A percentile compares a stretch with the other conserved stretches of the same genome.
Evolutionary conservation across 495 filamentous ascomycete species (phyloP).

Genomic region (Aspergillus diversus): DNA sequence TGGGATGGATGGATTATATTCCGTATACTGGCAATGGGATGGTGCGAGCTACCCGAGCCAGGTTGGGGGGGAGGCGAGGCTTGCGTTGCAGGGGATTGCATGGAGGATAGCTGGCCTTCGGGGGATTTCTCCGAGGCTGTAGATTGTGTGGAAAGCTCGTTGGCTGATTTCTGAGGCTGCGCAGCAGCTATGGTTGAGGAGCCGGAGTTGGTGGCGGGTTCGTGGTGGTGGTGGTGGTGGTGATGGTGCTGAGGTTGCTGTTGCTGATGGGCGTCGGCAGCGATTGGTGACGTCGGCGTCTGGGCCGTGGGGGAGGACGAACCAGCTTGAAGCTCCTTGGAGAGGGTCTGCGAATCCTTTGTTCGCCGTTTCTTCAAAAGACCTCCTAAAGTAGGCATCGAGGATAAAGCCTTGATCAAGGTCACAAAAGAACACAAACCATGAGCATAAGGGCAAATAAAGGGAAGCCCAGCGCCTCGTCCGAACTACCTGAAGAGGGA

Average conservation of each 20-base stretch:
- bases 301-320: slow-evolving; percentile 58
- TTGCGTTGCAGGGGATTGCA: slow-evolving; percentile 45
- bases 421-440: slow-evolving; percentile 14
- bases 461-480: slow-evolving; percentile 9
- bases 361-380: slow-evolving; percentile 98
- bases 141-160: slow-evolving; percentile 28
- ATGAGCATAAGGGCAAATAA: slow-evolving; percentile 14
- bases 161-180: slow-evolving; percentile 15
- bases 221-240: slow-evolving; percentile 21
- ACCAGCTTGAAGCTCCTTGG: slow-evolving; percentile 55
- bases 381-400: slow-evolving; percentile 60
- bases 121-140: slow-evolving; percentile 20
- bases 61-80: slow-evolving; percentile 31
- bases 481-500: slow-evolving; percentile 7
- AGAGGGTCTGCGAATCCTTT: slow-evolving; percentile 68
- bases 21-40: slow-evolving; percentile 47
- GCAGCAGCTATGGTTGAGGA: slow-evolving; percentile 6
- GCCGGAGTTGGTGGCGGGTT: slow-evolving; percentile 25
- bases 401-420: slow-evolving; percentile 25
- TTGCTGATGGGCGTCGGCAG: slow-evolving; percentile 35
- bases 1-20: slow-evolving; percentile 46
- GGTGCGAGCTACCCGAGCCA: slow-evolving; percentile 27
- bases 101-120: slow-evolving; percentile 41
- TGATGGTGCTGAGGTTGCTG: slow-evolving; percentile 24
- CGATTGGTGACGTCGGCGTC: slow-evolving; percentile 52